phyloP scores from a whole-genome alignment of 345 rosid genomes.

The Salix arbutifolia region DNA sequence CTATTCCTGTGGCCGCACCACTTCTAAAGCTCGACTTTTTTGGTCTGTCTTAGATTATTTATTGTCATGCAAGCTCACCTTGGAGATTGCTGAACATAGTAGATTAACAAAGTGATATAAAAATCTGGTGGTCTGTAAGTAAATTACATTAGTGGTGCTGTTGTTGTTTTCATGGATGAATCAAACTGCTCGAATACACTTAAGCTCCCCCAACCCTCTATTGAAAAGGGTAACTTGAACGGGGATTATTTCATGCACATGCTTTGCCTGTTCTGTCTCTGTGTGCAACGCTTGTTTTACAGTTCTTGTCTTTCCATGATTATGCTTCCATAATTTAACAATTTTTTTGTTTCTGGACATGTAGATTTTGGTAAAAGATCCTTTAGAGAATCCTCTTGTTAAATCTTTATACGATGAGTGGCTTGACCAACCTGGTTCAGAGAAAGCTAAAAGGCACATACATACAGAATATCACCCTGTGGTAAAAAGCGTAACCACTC shows the following conservation, averaged over 20 bases:
- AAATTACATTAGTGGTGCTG: not conserved
- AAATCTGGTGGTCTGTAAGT: not conserved
- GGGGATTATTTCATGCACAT: not conserved
- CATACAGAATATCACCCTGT: conserved; percentile 86
- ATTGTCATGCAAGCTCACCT: not conserved
- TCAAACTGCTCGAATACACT: not conserved
- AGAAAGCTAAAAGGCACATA: conserved; percentile 60
- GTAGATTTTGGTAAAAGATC: conserved; percentile 61
- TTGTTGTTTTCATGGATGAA: not conserved
- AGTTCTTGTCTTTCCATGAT: not conserved
- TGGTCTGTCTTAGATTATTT: not conserved
- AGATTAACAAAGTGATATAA: not conserved
- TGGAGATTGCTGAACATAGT: not conserved
- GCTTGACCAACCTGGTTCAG: conserved; percentile 85
- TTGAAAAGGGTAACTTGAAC: not conserved
- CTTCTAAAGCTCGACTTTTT: not conserved
- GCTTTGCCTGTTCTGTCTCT: not conserved
- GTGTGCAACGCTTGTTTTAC: not conserved
- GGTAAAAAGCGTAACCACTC: conserved; percentile 64
- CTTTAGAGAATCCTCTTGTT: conserved; percentile 67
- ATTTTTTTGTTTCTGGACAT: not conserved
- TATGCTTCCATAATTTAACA: not conserved
- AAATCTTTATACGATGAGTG: conserved; percentile 66
- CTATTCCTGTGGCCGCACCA: not conserved
- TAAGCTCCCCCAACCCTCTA: not conserved